Conservation (phyloP, 106 monocot species). For the Allium fistulosum region DNA sequence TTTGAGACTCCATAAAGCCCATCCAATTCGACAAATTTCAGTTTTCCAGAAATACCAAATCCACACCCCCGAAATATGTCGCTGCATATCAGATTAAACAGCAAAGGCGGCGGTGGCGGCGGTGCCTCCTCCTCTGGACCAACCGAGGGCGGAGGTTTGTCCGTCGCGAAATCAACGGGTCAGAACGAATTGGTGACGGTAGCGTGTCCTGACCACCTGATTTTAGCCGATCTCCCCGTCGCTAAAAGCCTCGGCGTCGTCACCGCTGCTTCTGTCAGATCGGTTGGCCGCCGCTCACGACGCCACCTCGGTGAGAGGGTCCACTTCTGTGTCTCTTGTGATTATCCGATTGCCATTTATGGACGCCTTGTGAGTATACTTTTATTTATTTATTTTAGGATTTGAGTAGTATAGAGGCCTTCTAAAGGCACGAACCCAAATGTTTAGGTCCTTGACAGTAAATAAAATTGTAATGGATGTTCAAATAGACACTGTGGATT, state of each 20-base stretch:
- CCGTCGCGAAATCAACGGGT: slow-evolving; percentile 14
- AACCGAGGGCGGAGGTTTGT: slow-evolving; percentile 26
- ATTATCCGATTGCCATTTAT: slow-evolving; percentile 69
- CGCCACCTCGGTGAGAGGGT: slow-evolving; percentile 55
- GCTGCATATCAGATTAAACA: slow-evolving; percentile 71
- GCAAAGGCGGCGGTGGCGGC: slow-evolving; percentile 32
- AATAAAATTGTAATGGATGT: too few species aligned
- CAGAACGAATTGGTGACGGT: slow-evolving; percentile 54
- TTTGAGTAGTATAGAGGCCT: too few species aligned
- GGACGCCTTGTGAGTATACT: slow-evolving; percentile 49
- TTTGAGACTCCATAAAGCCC: too few species aligned
- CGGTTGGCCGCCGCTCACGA: slow-evolving; percentile 54
- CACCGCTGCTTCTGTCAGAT: slow-evolving; percentile 29
- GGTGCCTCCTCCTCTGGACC: slow-evolving; percentile 2
- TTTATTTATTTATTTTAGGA: background rate
- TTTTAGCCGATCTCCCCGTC: slow-evolving; percentile 77
- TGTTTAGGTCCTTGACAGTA: too few species aligned
- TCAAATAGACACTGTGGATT: too few species aligned
- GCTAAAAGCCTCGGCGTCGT: slow-evolving; percentile 67
- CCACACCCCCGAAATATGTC: slow-evolving; percentile 16
- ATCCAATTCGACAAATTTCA: too few species aligned
- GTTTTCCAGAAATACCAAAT: too few species aligned
- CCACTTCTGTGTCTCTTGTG: slow-evolving; percentile 70
- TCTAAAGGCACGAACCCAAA: too few species aligned
- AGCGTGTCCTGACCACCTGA: slow-evolving; percentile 76